A percentile compares a stretch with the other conserved stretches of the same genome.
These are phyloP conservation scores for Podila minutissima DNA, from an alignment of 192 early-diverging fungal species.

Conservation along the genomic window DNA sequence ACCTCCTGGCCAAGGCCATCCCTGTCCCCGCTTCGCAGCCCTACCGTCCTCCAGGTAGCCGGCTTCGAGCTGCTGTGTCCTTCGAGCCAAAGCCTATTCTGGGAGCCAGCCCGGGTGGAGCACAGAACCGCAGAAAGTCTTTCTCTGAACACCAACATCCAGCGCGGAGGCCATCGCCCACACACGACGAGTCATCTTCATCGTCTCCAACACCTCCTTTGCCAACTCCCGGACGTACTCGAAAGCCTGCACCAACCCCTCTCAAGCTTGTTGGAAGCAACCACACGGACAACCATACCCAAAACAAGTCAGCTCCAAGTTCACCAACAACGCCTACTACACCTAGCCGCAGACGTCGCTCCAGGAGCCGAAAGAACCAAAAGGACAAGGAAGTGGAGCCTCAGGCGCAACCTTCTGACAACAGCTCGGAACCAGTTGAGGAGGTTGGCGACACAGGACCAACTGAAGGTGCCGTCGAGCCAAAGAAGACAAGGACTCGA, in stretches of 20 bases:
- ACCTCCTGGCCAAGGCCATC: not conserved
- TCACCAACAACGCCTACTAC: slow-evolving; percentile 34
- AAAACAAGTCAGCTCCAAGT: slow-evolving; percentile 5
- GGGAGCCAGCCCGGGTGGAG: not conserved
- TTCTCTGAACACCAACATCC: too few species aligned
- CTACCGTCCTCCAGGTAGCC: slow-evolving; percentile 44
- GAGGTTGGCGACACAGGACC: not conserved
- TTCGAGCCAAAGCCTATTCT: slow-evolving; percentile 5
- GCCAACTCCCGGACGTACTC: not conserved
- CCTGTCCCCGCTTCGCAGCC: slow-evolving; percentile 19
- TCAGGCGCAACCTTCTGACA: slow-evolving; percentile 1
- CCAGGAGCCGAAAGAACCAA: slow-evolving; percentile 39
- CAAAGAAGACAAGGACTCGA: slow-evolving; percentile 40
- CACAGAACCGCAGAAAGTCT: too few species aligned
- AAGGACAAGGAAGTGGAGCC: slow-evolving; percentile 29
- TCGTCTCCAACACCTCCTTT: slow-evolving; percentile 3
- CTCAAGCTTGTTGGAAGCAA: slow-evolving; percentile 24
- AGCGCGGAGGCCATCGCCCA: not conserved
- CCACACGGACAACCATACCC: not conserved
- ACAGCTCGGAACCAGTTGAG: too few species aligned
- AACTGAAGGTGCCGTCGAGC: not conserved
- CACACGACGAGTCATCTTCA: not conserved
- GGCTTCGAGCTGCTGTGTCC: slow-evolving; percentile 9
- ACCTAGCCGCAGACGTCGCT: slow-evolving; percentile 31
- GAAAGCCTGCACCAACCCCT: slow-evolving; percentile 29